Evolutionary conservation across 2,329 filamentous ascomycete species (phyloP).

Genomic region (Fusarium torulosum): DNA sequence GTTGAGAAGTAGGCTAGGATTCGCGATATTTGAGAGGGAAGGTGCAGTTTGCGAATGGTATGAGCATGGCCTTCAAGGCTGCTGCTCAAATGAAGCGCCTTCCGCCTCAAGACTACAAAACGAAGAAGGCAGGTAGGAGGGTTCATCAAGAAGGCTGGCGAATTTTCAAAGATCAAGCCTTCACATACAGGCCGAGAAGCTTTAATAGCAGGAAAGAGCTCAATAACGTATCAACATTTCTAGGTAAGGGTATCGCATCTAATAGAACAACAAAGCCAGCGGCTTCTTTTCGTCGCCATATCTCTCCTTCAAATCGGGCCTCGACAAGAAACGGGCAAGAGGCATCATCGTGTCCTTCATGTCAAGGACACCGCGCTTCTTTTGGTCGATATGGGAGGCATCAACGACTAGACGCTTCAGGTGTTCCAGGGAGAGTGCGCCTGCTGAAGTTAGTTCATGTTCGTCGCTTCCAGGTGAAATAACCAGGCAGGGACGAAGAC

Average conservation of each 20-base stretch:
- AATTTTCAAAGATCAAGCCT: not conserved
- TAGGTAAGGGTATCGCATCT: slow-evolving; percentile 48
- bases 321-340: slow-evolving; percentile 78
- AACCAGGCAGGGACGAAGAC: not conserved
- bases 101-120: not conserved
- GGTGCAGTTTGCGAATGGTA: not conserved
- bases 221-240: slow-evolving; percentile 5
- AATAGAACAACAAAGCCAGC: slow-evolving; percentile 76
- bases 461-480: not conserved
- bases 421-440: slow-evolving; percentile 76
- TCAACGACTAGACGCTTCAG: slow-evolving; percentile 88
- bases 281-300: slow-evolving; percentile 72
- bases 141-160: not conserved
- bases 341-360: slow-evolving; percentile 94
- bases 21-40: slow-evolving; percentile 1
- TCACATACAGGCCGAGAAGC: not conserved
- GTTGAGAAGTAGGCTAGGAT: not conserved
- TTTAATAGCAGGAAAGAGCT: not conserved
- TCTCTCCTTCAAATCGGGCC: slow-evolving; percentile 76
- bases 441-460: slow-evolving; percentile 49
- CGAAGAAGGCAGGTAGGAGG: not conserved
- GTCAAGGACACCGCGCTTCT: slow-evolving; percentile 92
- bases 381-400: slow-evolving; percentile 92
- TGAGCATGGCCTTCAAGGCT: not conserved
- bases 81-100: not conserved